A percentile compares a stretch with the other conserved stretches of the same genome.
phyloP scores from a whole-genome alignment of 495 filamentous ascomycete species.

The Cercophora newfieldiana region DNA sequence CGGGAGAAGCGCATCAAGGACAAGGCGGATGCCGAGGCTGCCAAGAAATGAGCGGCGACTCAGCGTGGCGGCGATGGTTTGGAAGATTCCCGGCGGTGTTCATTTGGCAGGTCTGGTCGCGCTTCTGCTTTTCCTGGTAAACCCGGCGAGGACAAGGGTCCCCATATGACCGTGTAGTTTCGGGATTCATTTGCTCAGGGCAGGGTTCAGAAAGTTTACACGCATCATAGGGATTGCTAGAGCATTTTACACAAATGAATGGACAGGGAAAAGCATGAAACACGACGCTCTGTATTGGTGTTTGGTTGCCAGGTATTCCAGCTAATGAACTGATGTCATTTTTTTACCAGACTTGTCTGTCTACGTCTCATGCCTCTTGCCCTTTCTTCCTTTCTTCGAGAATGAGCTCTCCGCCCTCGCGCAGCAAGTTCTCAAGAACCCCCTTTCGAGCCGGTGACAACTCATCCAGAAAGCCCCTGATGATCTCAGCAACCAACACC shows the following conservation, averaged over 20 bases:
- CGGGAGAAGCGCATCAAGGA: conserved; percentile 92
- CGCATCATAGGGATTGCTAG: conserved; percentile 43
- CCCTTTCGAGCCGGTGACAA: conserved; percentile 35
- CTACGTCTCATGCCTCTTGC: background rate
- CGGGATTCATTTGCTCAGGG: conserved; percentile 29
- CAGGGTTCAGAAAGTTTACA: conserved; percentile 31
- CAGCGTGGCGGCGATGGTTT: conserved; percentile 25
- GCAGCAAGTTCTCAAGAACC: conserved; percentile 40
- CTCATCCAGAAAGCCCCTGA: conserved; percentile 48
- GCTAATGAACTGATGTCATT: background rate
- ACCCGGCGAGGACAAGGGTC: conserved; percentile 31
- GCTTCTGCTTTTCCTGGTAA: conserved; percentile 41
- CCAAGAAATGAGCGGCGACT: conserved; percentile 77
- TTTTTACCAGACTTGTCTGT: background rate
- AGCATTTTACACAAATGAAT: conserved; percentile 39
- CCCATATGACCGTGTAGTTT: conserved; percentile 32
- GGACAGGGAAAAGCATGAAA: conserved; percentile 42
- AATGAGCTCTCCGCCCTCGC: conserved; percentile 36
- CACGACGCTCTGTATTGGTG: conserved; percentile 19
- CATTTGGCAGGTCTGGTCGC: conserved; percentile 50
- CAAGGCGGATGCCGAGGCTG: conserved; percentile 84
- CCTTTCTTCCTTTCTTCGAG: conserved; percentile 25
- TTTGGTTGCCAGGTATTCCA: background rate
- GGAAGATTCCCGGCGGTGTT: conserved; percentile 38
- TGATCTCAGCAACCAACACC: conserved; percentile 60